Evolutionary conservation across 2,329 filamentous ascomycete genomes (phyloP), one percentile per base, ranked within the genome.

Genomic region (Xylaria sp.): DNA sequence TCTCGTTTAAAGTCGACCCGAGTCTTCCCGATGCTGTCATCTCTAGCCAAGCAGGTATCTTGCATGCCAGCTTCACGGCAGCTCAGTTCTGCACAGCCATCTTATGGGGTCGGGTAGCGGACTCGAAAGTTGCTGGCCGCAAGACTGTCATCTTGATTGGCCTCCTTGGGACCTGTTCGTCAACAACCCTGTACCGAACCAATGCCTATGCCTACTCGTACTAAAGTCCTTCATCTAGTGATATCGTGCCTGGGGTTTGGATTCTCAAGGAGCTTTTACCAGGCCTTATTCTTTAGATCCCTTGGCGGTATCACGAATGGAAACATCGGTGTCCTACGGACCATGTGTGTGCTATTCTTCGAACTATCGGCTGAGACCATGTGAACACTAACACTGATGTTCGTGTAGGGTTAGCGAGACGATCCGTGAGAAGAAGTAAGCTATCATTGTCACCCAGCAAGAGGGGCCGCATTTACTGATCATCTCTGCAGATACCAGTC

Each of bases 41-140:
- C 67, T 87, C 92, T 0, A 83, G 84, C 19, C 92, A 95, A 74
- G 90, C 91, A 1, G 92, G 92, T 40, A 78, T 96, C 2, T 80
- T 96, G 23, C 87, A 91, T 50, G 92, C 90, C 12, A 88, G 88
- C 40, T 96, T 96, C 73, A 94, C 91, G 0, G 89, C 88, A 0
- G 89, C 90, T 0, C 92, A 97, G 74, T 94, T 94, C 71, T 73
- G 92, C 21, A 96, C 92, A 0, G 92, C 92, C 2, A 88, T 96
- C 75, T 76, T 92, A 63, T 96, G 92, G 92, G 92, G 92, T 0
- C 82, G 89, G 0, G 78, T 93, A 3, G 87, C 89, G 6, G 84
- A 88, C 71, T 83, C 83, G 6, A 84, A 85, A 38, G 80, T 78
- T 58, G 83, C 85, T 60, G 93, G 92, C 0, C 84, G 92, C 51